These are phyloP conservation scores for Stentor coeruleus DNA, from an alignment of 73 alveolate species.

Conservation along the genomic window DNA sequence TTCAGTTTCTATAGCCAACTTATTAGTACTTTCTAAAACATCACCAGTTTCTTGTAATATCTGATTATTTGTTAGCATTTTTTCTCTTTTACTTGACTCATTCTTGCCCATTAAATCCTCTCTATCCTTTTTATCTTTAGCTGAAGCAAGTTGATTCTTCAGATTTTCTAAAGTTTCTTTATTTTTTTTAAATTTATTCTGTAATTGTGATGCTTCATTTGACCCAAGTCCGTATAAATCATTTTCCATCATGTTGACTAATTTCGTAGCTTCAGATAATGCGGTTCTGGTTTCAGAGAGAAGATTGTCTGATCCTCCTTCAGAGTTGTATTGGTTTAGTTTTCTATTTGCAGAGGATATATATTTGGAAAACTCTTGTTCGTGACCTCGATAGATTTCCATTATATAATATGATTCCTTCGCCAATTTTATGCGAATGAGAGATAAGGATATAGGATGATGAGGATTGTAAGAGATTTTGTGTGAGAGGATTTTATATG, in stretches of 20 bases:
- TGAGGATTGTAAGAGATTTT: too few species aligned
- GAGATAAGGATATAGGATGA: too few species aligned
- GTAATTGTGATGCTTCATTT: background rate
- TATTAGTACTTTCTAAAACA: background rate
- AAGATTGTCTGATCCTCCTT: background rate
- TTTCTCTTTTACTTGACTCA: background rate
- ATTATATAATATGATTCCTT: too few species aligned
- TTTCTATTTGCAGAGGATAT: background rate
- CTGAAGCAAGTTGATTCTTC: background rate
- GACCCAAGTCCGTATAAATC: background rate
- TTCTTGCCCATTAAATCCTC: background rate
- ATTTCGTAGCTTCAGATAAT: background rate
- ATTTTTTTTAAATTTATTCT: background rate
- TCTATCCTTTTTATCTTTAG: background rate
- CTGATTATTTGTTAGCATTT: background rate
- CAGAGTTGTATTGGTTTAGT: background rate
- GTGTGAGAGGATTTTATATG: too few species aligned
- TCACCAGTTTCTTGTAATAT: constrained; percentile 20
- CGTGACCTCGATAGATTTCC: background rate
- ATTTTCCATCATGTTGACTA: background rate
- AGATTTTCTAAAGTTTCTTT: background rate
- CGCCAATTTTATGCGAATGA: too few species aligned
- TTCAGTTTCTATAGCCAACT: background rate
- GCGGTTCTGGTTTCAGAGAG: background rate
- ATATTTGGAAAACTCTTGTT: constrained; percentile 25